Base-by-base conservation (phyloP, 1,284 basidiomycete genomes). In the Psilocybe mexicana region DNA sequence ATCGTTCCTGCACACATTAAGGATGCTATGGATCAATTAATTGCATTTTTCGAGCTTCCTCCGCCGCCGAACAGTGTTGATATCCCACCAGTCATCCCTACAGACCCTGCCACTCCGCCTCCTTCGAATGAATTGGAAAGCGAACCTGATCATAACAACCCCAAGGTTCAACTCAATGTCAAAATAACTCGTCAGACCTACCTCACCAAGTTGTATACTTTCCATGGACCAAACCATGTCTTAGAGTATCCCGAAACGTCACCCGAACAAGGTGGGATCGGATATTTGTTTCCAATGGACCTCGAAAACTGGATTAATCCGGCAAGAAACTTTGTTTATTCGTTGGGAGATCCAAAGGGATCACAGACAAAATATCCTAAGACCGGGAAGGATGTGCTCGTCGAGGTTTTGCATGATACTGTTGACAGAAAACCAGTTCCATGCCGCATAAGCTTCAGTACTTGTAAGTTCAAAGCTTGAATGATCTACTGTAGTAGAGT, bases 271-370 rank as follows among this genome's bases (percentile, higher is more conserved):
- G 44, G 45, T 25, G 6, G 24, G 2, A 24, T 55, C 11, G 54
- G 54, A 4, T 38, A 55, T 43, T 11, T 48, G n/a, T 43, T 55
- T 23, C 7, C 23, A 2, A 26, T 23, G 14, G 30, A 46, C 25
- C 6, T 14, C 14, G 11, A 23, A 12, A 38, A 45, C 2, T 47
- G 54, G 44, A 18, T 23, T 2, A 55, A 55, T 30, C 54, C 54
- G 6, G 12, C 38, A n/a, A 28, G 14, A 24, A 55, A 55, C 38
- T 55, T 49, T 25, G 54, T n/a, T 6, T 55, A 55, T 23, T 55
- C 54, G 12, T 35, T 36, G 23, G 54, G 54, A 6, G 24, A n/a
- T 2, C 54, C 46, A 6, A 23, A 42, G 2, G 54, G 54, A 23
- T 42, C 2, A 55, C 18, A 6, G 18, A 18, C 18, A 18, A 18